Evolutionary conservation across 2,329 filamentous ascomycete genomes (phyloP).

Genomic region (Furcasterigmium sp.): DNA sequence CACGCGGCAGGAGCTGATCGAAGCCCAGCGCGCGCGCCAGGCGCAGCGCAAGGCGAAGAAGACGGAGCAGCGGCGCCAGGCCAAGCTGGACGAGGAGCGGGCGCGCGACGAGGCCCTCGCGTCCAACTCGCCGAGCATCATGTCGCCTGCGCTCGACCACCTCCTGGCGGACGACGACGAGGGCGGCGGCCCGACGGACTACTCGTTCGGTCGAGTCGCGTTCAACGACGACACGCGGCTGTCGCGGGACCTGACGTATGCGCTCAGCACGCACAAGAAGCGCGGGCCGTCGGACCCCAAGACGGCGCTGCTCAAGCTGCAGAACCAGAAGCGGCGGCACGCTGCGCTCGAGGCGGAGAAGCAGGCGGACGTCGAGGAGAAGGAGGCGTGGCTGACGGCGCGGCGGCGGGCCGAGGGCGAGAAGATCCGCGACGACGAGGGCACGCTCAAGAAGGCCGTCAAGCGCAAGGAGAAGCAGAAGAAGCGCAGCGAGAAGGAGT

Average conservation of each 20-base stretch:
- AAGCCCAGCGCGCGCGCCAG: constrained; percentile 81
- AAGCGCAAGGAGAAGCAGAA: constrained; percentile 89
- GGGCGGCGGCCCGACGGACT: constrained; percentile 45
- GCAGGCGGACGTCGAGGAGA: constrained; percentile 81
- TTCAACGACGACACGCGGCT: constrained; percentile 82
- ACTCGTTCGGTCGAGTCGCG: constrained; percentile 86
- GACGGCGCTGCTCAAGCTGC: constrained; percentile 77
- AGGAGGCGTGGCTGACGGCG: constrained; percentile 90
- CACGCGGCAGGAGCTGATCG: constrained; percentile 87
- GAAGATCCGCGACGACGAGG: constrained; percentile 80
- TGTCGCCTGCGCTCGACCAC: constrained; percentile 49
- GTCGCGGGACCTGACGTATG: constrained; percentile 65
- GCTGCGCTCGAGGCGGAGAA: constrained; percentile 72
- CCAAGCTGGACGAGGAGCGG: constrained; percentile 73
- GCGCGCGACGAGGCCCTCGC: constrained; percentile 59
- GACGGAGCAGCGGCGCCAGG: constrained; percentile 73
- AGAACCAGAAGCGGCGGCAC: constrained; percentile 81
- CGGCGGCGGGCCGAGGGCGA: constrained; percentile 86
- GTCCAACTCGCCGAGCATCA: constrained; percentile 55
- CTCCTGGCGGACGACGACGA: constrained; percentile 24
- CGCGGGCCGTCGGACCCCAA: constrained; percentile 82
- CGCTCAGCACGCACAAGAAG: constrained; percentile 50
- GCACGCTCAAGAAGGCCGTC: constrained; percentile 84
- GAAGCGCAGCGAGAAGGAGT: constrained; percentile 87
- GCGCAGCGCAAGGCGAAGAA: constrained; percentile 82